These are phyloP conservation scores for Heteromeles arbutifolia DNA, from an alignment of 306 rosid species.

Conservation along the genomic window DNA sequence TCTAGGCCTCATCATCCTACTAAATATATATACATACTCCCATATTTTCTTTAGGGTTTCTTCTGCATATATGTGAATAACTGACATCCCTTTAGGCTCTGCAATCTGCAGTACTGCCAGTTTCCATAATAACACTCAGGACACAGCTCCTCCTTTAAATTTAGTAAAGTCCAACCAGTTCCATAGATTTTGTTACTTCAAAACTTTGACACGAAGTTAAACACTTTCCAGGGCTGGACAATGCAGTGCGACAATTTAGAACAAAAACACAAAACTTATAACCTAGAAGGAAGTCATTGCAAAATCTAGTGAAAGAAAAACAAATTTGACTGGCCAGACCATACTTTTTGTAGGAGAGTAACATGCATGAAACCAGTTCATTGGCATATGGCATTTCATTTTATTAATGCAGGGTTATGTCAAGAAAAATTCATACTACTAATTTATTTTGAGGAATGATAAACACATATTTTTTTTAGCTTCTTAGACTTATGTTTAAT, in stretches of 20 bases:
- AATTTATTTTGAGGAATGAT: not conserved
- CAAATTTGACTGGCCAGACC: constrained; percentile 3
- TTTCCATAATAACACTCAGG: not conserved
- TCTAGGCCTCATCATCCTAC: not conserved
- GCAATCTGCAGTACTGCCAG: not conserved
- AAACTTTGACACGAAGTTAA: not conserved
- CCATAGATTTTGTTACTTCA: not conserved
- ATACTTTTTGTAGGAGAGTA: not conserved
- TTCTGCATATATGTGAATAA: not conserved
- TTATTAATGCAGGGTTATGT: no score
- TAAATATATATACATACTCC: not conserved
- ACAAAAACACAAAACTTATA: not conserved
- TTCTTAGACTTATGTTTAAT: no score
- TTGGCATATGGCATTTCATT: no score
- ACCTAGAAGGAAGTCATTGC: not conserved
- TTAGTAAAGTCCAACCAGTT: not conserved
- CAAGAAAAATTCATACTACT: no score
- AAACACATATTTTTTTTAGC: not conserved
- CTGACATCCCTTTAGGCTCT: constrained; percentile 11
- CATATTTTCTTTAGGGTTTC: not conserved
- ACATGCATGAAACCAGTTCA: no score
- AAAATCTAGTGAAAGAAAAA: not conserved
- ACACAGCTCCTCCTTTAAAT: not conserved
- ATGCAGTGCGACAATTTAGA: not conserved
- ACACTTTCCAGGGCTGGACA: not conserved